Conservation (phyloP, 2,329 filamentous ascomycete genomes). For the Cladosporium sp. region DNA sequence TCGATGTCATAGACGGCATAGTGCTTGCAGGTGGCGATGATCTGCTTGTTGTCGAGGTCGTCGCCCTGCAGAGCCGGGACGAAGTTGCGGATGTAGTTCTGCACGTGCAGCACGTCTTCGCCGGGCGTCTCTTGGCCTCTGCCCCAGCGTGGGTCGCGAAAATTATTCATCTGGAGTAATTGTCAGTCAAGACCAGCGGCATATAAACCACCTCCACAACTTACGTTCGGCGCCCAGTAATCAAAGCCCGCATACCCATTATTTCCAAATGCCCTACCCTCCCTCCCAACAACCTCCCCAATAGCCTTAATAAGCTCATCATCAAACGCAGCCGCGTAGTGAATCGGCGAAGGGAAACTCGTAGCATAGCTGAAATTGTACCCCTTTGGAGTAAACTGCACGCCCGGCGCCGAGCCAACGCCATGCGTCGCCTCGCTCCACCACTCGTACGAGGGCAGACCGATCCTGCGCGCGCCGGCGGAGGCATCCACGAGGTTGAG, state of each 20-base stretch:
- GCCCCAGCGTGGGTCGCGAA: constrained; percentile 17
- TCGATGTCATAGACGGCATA: constrained; percentile 31
- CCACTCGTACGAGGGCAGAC: constrained; percentile 51
- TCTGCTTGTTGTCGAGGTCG: constrained; percentile 27
- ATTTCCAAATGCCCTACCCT: constrained; percentile 59
- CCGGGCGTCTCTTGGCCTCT: constrained; percentile 31
- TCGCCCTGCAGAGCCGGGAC: constrained; percentile 25
- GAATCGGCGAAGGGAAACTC: constrained; percentile 57
- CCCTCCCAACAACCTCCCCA: constrained; percentile 48
- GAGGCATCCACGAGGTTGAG: constrained; percentile 42
- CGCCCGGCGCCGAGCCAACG: constrained; percentile 3
- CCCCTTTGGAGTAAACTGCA: constrained; percentile 1
- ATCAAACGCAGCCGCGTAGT: constrained; percentile 55
- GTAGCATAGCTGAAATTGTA: constrained; percentile 50
- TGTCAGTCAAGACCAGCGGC: neutral
- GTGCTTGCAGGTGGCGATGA: constrained; percentile 32
- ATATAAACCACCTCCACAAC: constrained; percentile 23
- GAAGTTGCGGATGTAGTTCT: constrained; percentile 23
- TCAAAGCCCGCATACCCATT: constrained; percentile 38
- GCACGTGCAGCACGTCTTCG: constrained; percentile 27
- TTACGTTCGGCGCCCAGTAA: constrained; percentile 61
- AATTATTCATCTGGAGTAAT: constrained; percentile 1
- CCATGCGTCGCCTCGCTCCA: constrained; percentile 56
- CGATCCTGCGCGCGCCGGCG: constrained; percentile 47
- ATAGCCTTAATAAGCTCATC: constrained; percentile 53